phyloP scores from a whole-genome alignment of 2,329 filamentous ascomycete species.

The Cladosporium sp. region DNA sequence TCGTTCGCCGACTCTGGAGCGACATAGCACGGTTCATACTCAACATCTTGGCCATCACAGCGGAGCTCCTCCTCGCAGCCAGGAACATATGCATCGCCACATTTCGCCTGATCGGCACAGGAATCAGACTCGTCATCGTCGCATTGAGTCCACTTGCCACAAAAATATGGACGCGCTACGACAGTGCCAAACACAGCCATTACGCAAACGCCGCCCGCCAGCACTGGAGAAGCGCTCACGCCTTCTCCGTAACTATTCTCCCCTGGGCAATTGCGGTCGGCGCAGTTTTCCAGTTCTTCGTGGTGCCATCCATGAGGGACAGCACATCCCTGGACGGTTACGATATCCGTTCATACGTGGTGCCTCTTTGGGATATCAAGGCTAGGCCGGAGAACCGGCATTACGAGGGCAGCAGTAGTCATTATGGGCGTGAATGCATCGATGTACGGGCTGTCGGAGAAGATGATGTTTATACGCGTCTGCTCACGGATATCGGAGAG shows the following conservation, averaged over 20 bases:
- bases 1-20: background rate
- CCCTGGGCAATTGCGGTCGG: background rate
- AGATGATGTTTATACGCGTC: background rate
- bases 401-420: constrained; percentile 6
- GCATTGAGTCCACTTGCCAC: background rate
- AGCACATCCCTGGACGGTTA: background rate
- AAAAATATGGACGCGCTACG: background rate
- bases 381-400: constrained; percentile 9
- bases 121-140: background rate
- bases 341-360: background rate
- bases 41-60: background rate
- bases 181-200: background rate
- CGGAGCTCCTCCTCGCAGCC: background rate
- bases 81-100: background rate
- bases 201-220: background rate
- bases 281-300: background rate
- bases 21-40: background rate
- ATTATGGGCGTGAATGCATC: background rate
- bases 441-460: background rate
- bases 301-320: background rate
- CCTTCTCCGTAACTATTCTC: background rate
- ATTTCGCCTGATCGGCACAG: background rate
- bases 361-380: constrained; percentile 7
- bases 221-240: background rate
- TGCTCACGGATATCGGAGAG: background rate